Evolutionary conservation across 176 grass and related monocot species (phyloP), one percentile per base, ranked within the genome.

Genomic region (Ensete glaucum): DNA sequence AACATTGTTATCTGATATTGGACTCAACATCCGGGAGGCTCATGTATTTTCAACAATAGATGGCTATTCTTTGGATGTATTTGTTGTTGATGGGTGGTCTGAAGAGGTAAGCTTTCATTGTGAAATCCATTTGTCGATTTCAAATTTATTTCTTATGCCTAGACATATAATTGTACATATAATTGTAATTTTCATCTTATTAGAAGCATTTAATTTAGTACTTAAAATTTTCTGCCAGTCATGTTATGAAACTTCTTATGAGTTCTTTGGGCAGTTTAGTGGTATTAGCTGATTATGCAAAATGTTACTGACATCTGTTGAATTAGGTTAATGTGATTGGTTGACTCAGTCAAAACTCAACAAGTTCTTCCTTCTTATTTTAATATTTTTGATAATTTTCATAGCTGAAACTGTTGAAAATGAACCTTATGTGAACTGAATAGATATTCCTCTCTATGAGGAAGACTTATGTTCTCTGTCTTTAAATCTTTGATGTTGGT

Each of bases 1-100:
- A 73, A 83, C 96, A 25, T 85, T 99, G 82, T 67, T 99, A 77
- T 94, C 96, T 72, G 96, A 99, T 78, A 94, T 99, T 76, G 96
- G 85, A 80, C 78, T 99, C 69, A 99, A 99, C 78, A 99, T 99
- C 75, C 91, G 91, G 79, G 96, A 94, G 91, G 96, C 96, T 16
- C 96, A 95, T 77, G 88, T 94, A 71, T 99, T 99, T 78, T 99
- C 96, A 48, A 99, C 96, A 50, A 78, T 59, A 17, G 96, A 99
- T 76, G 86, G 91, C 67, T 99, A 95, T 81, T 99, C 96, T 76
- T 86, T 99, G 52, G 91, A 95, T 87, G 88, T 89, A 70, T 99
- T 99, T 79, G 96, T 99, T 76, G 96, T 99, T 77, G 96, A 99
- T 87, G 96, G 96, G 66, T 99, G 96, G 96, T 58, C 63, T 58